These are phyloP conservation scores for Geranomyces michiganensis DNA, from an alignment of 192 early-diverging fungal species.

Conservation along the genomic window DNA sequence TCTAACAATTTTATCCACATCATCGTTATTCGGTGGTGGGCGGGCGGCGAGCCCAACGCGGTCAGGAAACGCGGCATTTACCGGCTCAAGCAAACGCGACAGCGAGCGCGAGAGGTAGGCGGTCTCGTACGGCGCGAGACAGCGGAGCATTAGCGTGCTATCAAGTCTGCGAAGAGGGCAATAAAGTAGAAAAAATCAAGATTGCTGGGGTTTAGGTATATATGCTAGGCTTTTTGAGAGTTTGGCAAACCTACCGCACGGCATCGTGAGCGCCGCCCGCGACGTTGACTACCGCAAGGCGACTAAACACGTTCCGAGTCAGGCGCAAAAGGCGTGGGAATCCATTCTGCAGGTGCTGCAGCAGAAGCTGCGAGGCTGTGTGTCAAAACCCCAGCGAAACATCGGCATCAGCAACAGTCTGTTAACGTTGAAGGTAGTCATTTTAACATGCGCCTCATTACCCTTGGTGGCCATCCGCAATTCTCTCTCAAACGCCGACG, in stretches of 20 bases:
- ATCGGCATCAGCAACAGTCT: too few relatives aligned
- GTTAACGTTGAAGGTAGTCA: too few relatives aligned
- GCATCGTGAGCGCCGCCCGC: constrained; percentile 3
- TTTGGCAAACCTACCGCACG: background rate
- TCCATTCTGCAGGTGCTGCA: constrained; percentile 49
- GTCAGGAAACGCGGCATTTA: constrained; percentile 64
- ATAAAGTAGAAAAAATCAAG: too few relatives aligned
- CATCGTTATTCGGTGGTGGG: constrained; percentile 45
- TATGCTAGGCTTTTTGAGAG: too few relatives aligned
- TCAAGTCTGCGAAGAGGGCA: constrained; percentile 15
- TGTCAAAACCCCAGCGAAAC: background rate
- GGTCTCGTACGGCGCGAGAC: constrained; percentile 49
- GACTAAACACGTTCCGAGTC: constrained; percentile 50
- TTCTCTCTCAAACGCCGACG: constrained; percentile 44
- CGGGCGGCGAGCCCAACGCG: constrained; percentile 30
- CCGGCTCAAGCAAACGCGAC: constrained; percentile 63
- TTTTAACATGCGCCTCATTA: constrained; percentile 17
- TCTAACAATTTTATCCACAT: constrained; percentile 60
- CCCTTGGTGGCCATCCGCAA: constrained; percentile 46
- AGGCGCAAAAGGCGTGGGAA: constrained; percentile 58
- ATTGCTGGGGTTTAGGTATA: too few relatives aligned
- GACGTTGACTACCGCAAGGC: constrained; percentile 41
- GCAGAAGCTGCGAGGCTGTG: constrained; percentile 42
- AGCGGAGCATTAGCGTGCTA: constrained; percentile 33
- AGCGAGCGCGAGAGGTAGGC: constrained; percentile 61